A percentile compares a stretch with the other conserved stretches of the same genome.
These are phyloP conservation scores for Boletus pseudo-olivaceus DNA, from an alignment of 768 basidiomycete species.

Conservation along the genomic window DNA sequence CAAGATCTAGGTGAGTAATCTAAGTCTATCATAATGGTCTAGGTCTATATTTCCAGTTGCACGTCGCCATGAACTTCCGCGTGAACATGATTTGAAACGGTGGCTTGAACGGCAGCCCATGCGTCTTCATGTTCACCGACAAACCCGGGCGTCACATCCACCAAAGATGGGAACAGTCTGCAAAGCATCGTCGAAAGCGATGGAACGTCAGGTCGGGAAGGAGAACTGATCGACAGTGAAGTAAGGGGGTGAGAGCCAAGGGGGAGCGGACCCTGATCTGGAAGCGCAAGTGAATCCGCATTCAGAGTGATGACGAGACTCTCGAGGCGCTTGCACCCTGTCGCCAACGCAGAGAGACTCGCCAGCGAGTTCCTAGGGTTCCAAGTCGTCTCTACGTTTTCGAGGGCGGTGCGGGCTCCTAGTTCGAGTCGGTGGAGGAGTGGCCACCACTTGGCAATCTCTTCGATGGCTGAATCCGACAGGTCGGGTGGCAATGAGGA, in stretches of 20 bases:
- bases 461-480: constrained; percentile 37
- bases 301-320: constrained; percentile 22
- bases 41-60: background rate
- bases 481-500: constrained; percentile 38
- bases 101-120: constrained; percentile 22
- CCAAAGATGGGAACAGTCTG: constrained; percentile 39
- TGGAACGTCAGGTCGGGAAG: constrained; percentile 26
- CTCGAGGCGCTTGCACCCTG: constrained; percentile 15
- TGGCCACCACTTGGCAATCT: constrained; percentile 45
- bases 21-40: background rate
- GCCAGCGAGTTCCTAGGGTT: constrained; percentile 15
- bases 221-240: constrained; percentile 35
- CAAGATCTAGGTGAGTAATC: background rate
- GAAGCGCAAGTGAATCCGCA: background rate
- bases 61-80: background rate
- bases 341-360: constrained; percentile 15
- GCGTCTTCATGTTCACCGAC: constrained; percentile 29
- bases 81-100: background rate
- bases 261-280: background rate
- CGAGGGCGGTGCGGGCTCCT: constrained; percentile 29
- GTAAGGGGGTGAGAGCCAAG: constrained; percentile 22
- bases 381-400: constrained; percentile 21
- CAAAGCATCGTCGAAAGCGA: constrained; percentile 31
- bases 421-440: constrained; percentile 41
- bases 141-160: constrained; percentile 34